Evolutionary conservation across 176 grass and related monocot genomes (phyloP).

Genomic region (maize (Zea mays)): Zm-B73-REFERENCE-NAM-5.0 NC_050101.1:166590501-166591000

Average conservation of each 20-base stretch:
- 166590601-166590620: conserved; percentile 76
- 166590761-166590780: conserved; percentile 79
- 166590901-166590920: conserved; percentile 70
- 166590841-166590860: conserved; percentile 61
- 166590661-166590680: neutral
- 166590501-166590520: conserved; percentile 80
- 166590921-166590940: conserved; percentile 65
- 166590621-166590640: conserved; percentile 86
- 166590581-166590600: conserved; percentile 77
- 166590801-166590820: conserved; percentile 71
- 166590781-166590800: conserved; percentile 65
- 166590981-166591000: conserved; percentile 66
- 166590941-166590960: conserved; percentile 62
- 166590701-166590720: conserved; percentile 6
- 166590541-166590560: conserved; percentile 62
- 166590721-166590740: conserved; percentile 68
- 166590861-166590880: conserved; percentile 70
- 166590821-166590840: conserved; percentile 74
- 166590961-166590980: conserved; percentile 81
- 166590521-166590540: conserved; percentile 79
- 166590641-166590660: conserved; percentile 40
- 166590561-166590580: conserved; percentile 85
- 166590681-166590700: conserved; percentile 22
- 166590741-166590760: conserved; percentile 72
- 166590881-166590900: conserved; percentile 69